These are phyloP conservation scores for Hibiscus tridactylites DNA, from an alignment of 345 rosid species.

Conservation along the genomic window DNA sequence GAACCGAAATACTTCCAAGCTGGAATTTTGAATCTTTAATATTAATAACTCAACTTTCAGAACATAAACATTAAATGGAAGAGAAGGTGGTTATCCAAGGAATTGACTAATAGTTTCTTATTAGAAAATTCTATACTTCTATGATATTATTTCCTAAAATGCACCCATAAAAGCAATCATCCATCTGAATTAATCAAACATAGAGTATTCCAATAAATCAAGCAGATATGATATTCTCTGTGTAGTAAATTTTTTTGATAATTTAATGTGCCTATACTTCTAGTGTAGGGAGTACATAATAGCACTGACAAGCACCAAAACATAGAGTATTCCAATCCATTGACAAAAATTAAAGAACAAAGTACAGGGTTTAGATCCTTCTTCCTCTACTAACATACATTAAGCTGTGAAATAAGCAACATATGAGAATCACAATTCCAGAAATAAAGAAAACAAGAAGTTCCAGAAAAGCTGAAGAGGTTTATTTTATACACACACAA, in stretches of 20 bases:
- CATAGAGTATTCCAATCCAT: no score
- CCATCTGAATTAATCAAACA: not conserved
- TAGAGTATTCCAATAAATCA: no score
- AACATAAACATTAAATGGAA: constrained; percentile 42
- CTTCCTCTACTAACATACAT: constrained; percentile 22
- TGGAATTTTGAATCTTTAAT: constrained; percentile 50
- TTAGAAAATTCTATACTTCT: not conserved
- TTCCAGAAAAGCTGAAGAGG: no score
- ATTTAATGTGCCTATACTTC: no score
- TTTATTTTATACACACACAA: constrained; percentile 12
- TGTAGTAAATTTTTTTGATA: no score
- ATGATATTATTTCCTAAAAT: not conserved
- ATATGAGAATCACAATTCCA: constrained; percentile 19
- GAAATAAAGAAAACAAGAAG: no score
- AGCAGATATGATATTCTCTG: no score
- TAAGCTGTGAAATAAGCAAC: constrained; percentile 7
- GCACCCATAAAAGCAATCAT: not conserved
- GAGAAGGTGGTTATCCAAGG: constrained; percentile 12
- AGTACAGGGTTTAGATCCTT: constrained; percentile 26
- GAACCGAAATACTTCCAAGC: constrained; percentile 47
- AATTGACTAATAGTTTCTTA: not conserved
- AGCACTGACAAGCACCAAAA: no score
- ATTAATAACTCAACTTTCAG: constrained; percentile 64
- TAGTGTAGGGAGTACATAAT: no score
- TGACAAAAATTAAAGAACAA: not conserved